Evolutionary conservation across 2,329 filamentous ascomycete species (phyloP).

Genomic region (Apiospora kogelbergensis): DNA sequence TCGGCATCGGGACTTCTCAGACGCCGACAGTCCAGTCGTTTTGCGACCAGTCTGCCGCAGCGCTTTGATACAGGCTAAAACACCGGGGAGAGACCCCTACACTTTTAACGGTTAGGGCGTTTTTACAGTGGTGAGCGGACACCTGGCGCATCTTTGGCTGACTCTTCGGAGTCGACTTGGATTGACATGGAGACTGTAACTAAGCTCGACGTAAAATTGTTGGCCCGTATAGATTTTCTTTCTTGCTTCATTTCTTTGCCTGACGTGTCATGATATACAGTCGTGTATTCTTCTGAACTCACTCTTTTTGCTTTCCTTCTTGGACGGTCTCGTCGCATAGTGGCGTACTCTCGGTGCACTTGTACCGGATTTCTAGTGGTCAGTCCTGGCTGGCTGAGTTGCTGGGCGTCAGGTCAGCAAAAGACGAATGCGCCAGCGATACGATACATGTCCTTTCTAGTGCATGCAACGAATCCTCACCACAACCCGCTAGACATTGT

Average conservation of each 20-base stretch:
- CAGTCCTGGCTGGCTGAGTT: background rate
- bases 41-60: background rate
- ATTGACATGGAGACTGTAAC: background rate
- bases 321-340: background rate
- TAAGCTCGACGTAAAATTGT: background rate
- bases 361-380: background rate
- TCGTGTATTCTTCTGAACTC: background rate
- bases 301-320: too few relatives aligned
- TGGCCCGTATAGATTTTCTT: background rate
- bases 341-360: background rate
- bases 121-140: conserved; percentile 5
- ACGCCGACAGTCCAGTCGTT: background rate
- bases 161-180: background rate
- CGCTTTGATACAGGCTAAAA: conserved; percentile 6
- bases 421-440: background rate
- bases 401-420: background rate
- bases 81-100: background rate
- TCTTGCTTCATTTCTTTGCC: background rate
- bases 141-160: conserved; percentile 15
- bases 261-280: background rate
- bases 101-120: background rate
- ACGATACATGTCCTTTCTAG: background rate
- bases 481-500: background rate
- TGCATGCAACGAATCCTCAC: background rate
- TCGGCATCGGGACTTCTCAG: background rate